Percentiles rank a stretch among this genome's conserved stretches.
Conservation (phyloP, 2,329 filamentous ascomycete genomes). For the Clonostachys sp. region DNA sequence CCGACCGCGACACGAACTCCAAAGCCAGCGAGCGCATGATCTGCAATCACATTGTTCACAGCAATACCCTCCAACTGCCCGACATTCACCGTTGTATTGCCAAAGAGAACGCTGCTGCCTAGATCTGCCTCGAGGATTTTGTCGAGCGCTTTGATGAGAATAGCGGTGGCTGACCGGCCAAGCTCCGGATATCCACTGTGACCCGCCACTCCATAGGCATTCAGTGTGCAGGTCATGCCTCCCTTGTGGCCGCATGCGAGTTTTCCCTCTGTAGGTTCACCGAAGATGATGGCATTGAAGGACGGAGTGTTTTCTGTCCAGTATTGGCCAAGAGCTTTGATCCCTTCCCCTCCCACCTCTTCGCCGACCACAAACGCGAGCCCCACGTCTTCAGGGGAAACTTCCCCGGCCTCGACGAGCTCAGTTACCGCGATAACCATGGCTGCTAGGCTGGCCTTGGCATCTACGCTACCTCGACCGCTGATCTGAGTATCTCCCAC, state of each 20-base stretch:
- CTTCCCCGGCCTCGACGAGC: slow-evolving; percentile 34
- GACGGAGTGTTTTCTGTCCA: slow-evolving; percentile 42
- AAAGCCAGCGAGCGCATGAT: slow-evolving; percentile 64
- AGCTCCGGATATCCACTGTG: slow-evolving; percentile 93
- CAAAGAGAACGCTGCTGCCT: slow-evolving; percentile 72
- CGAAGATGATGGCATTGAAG: slow-evolving; percentile 74
- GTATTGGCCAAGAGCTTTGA: slow-evolving; percentile 53
- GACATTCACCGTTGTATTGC: slow-evolving; percentile 86
- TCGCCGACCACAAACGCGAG: slow-evolving; percentile 76
- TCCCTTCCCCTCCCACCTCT: slow-evolving; percentile 76
- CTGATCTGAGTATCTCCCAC: slow-evolving; percentile 49
- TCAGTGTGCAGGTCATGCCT: slow-evolving; percentile 62
- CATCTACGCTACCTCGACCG: slow-evolving; percentile 72
- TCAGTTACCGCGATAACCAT: slow-evolving; percentile 65
- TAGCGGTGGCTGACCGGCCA: slow-evolving; percentile 78
- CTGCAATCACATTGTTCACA: slow-evolving; percentile 83
- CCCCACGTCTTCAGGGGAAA: slow-evolving; percentile 47
- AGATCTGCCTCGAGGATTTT: slow-evolving; percentile 65
- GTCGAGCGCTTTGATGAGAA: slow-evolving; percentile 69
- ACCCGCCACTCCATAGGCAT: slow-evolving; percentile 68
- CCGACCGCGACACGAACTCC: slow-evolving; percentile 77
- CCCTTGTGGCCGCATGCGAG: slow-evolving; percentile 93
- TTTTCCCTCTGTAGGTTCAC: slow-evolving; percentile 86
- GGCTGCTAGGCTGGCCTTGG: slow-evolving; percentile 66
- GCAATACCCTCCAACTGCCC: slow-evolving; percentile 76